These are phyloP conservation scores for Apiotrichum gracile DNA, from an alignment of 1,284 basidiomycete species.

Conservation along the genomic window DNA sequence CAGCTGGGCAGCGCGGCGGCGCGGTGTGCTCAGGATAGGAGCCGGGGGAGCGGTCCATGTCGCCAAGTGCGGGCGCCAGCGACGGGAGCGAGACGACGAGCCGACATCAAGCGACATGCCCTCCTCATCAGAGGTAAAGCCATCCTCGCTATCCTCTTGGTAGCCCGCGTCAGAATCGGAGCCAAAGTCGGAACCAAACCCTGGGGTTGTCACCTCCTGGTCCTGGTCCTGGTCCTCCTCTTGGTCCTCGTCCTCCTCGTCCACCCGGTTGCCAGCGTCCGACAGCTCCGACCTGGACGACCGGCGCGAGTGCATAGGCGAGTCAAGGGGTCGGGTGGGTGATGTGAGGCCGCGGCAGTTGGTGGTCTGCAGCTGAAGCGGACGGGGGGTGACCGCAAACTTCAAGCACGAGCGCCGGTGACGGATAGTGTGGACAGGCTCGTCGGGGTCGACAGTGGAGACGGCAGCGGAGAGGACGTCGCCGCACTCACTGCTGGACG, in stretches of 20 bases:
- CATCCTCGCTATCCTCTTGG: constrained; percentile 21
- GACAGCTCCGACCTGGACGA: not conserved
- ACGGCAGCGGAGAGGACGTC: not conserved
- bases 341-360: not conserved
- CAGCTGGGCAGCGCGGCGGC: not conserved
- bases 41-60: not conserved
- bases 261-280: not conserved
- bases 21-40: constrained; percentile 7
- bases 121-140: constrained; percentile 17
- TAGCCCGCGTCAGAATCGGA: constrained; percentile 15
- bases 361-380: constrained; percentile 8
- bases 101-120: constrained; percentile 1
- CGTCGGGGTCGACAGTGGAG: not conserved
- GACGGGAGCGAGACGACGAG: not conserved
- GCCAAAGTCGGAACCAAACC: not conserved
- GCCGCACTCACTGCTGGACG: not conserved
- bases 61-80: constrained; percentile 1
- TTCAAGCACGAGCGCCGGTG: constrained; percentile 18
- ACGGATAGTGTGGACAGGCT: not conserved
- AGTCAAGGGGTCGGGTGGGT: not conserved
- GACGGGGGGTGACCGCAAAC: constrained; percentile 18
- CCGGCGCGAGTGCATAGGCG: not conserved
- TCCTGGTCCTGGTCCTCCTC: constrained; percentile 8
- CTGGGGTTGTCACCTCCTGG: constrained; percentile 7
- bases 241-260: not conserved